A percentile compares a stretch with the other conserved stretches of the same genome.
phyloP scores from a whole-genome alignment of 768 basidiomycete genomes.

The Mycena maculata region DNA sequence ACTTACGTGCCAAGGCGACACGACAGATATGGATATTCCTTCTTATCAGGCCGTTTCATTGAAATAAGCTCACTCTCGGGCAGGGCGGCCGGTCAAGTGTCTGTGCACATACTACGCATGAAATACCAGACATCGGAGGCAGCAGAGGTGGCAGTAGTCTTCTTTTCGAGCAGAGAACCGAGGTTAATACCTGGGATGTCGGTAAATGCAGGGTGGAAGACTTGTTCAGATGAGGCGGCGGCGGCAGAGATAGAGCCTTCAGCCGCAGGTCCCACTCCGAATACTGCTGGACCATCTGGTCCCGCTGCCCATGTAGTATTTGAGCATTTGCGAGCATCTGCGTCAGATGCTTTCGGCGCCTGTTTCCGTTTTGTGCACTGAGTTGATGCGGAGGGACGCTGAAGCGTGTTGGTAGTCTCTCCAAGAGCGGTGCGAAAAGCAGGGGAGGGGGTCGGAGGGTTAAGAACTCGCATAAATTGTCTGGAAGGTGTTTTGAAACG shows the following conservation, averaged over 20 bases:
- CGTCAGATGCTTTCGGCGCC: neutral
- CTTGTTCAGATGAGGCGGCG: neutral
- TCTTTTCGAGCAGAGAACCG: slow-evolving; percentile 4
- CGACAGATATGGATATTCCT: neutral
- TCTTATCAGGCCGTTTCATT: neutral
- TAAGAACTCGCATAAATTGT: neutral
- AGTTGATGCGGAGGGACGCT: neutral
- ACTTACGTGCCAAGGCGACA: slow-evolving; percentile 18
- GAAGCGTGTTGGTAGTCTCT: neutral
- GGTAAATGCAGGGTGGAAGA: neutral
- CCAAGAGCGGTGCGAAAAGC: neutral
- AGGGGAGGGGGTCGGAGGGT: neutral
- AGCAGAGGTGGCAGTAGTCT: neutral
- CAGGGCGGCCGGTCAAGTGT: neutral
- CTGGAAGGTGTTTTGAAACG: slow-evolving; percentile 6
- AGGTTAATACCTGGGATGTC: neutral
- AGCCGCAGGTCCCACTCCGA: neutral
- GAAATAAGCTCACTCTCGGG: neutral
- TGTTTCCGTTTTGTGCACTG: neutral
- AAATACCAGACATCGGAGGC: slow-evolving; percentile 21
- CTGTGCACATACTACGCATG: neutral
- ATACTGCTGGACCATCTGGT: neutral
- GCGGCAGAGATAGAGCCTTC: neutral
- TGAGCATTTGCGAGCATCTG: neutral
- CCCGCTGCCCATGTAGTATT: neutral